Evolutionary conservation across 352 stramenopile genomes (phyloP), one percentile per base, ranked within the genome.

Genomic region (Blastocystis sp.): DNA sequence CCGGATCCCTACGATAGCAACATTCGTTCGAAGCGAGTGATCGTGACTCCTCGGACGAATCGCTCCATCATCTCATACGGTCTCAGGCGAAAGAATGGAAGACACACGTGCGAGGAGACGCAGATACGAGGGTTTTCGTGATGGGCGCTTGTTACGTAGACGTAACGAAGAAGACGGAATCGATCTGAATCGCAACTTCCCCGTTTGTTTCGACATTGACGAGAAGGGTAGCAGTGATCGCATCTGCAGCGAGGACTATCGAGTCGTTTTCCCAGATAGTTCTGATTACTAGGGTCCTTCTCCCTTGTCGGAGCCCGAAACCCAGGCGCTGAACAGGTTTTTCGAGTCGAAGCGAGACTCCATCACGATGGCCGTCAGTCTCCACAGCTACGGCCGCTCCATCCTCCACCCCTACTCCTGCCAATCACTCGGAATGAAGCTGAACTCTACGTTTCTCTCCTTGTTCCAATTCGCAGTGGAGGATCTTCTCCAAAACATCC

Each of bases 101-200:
- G 56, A 4, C 8, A 63, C 21, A 57, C 24, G 16, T 81, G 69
- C 27, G 18, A 18, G 2, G 29, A 29, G 14, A 34, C 16, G 29
- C 18, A 46, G 46, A 27, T 38, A 1, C 46, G n/a, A n/a, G n/a
- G 7, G 4, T n/a, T 65, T 64, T 14, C n/a, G 0, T 44, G 1
- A 1, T 48, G 7, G 4, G 6, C 32, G 3, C 38, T 81, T 61
- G 42, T 44, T n/a, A 4, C 0, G 34, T 64, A 81, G 69, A 3
- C 18, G 4, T 11, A 36, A 46, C 1, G 56, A 24, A 8, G 69
- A 81, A 64, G 16, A 59, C n/a, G 69, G 69, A 7, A 32, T 81
- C 14, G 69, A 81, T 81, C 53, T 81, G 32, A 81, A 81, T 42
- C 69, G 69, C 14, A 81, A 81, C 46, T 81, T 81, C 24, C 69